Evolutionary conservation across 2,329 filamentous ascomycete species (phyloP), one percentile per base, ranked within the genome.

Genomic region (Byssochlamys sp.): DNA sequence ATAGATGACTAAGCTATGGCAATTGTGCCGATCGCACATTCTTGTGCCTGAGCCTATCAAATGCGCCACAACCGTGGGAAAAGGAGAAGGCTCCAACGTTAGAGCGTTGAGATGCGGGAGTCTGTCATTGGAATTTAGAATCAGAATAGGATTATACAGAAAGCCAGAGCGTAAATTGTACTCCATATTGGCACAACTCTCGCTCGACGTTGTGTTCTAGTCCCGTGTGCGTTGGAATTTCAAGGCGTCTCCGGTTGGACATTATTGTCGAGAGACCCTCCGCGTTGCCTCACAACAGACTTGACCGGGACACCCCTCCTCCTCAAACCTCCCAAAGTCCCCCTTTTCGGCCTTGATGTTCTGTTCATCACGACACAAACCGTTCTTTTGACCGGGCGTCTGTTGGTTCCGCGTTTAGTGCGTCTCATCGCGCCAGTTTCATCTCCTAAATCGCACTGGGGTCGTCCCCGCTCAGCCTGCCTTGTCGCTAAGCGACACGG

Each of bases 401-500:
- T 28, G 49, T 28, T n/a, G 24, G 49, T 28, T n/a, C 49, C 27
- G 49, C 49, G 27, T 51, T n/a, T 28, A 51, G 24, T 9, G 49
- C 24, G 49, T 51, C 25, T 51, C 49, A 24, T n/a, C 24, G 54
- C 54, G 54, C 27, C 54, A 55, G 54, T 45, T 55, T 31, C 53
- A 28, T 39, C 6, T 26, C 27, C 10, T 52, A 45, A 56, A 52
- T 58, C 28, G 52, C 39, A 50, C 29, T 53, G 48, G 49, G 56
- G 55, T 53, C 12, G 39, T 63, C 60, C 64, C 68, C 70, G 67
- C 71, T 68, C 65, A 67, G 66, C 65, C 67, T 68, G 61, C 64
- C 63, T 19, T 70, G 65, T 66, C 67, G 70, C 70, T 71, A 71
- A 72, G 70, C 71, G 71, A 73, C 71, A 71, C 70, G 67, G 69